phyloP scores from a whole-genome alignment of 768 basidiomycete genomes.

The Heimioporus sp. region DNA sequence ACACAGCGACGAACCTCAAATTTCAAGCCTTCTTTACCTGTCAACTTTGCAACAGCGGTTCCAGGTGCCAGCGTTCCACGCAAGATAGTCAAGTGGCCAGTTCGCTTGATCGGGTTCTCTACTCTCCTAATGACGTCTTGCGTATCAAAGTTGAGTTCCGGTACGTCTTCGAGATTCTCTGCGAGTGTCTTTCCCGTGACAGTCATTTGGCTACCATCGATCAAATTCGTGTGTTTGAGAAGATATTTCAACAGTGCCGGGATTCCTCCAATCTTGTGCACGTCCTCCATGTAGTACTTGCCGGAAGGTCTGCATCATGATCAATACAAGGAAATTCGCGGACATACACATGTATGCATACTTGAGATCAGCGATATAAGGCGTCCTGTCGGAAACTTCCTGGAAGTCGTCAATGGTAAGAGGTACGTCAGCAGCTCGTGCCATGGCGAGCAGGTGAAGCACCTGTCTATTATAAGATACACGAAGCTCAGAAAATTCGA shows the following conservation, averaged over 20 bases:
- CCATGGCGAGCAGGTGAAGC: slow-evolving; percentile 81
- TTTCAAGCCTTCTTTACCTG: slow-evolving; percentile 84
- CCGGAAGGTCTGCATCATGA: slow-evolving; percentile 62
- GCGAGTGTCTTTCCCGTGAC: slow-evolving; percentile 90
- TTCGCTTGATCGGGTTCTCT: slow-evolving; percentile 79
- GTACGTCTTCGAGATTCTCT: slow-evolving; percentile 79
- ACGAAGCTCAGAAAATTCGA: neutral
- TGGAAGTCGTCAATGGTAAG: slow-evolving; percentile 89
- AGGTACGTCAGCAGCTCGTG: slow-evolving; percentile 71
- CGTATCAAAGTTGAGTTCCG: slow-evolving; percentile 63
- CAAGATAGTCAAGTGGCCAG: slow-evolving; percentile 85
- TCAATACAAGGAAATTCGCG: slow-evolving; percentile 3
- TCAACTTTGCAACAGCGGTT: slow-evolving; percentile 88
- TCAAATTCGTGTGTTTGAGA: slow-evolving; percentile 70
- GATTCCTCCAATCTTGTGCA: slow-evolving; percentile 82
- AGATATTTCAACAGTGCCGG: slow-evolving; percentile 85
- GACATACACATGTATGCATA: slow-evolving; percentile 28
- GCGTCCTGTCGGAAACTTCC: slow-evolving; percentile 71
- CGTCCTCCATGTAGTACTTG: slow-evolving; percentile 87
- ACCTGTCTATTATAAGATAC: slow-evolving; percentile 45
- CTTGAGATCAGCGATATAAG: slow-evolving; percentile 84
- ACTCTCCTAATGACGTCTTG: slow-evolving; percentile 78
- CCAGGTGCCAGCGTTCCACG: slow-evolving; percentile 87
- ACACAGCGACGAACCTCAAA: slow-evolving; percentile 59
- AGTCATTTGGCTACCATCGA: slow-evolving; percentile 81